phyloP scores from a whole-genome alignment of 768 basidiomycete genomes.

The Trametes elegans region DNA sequence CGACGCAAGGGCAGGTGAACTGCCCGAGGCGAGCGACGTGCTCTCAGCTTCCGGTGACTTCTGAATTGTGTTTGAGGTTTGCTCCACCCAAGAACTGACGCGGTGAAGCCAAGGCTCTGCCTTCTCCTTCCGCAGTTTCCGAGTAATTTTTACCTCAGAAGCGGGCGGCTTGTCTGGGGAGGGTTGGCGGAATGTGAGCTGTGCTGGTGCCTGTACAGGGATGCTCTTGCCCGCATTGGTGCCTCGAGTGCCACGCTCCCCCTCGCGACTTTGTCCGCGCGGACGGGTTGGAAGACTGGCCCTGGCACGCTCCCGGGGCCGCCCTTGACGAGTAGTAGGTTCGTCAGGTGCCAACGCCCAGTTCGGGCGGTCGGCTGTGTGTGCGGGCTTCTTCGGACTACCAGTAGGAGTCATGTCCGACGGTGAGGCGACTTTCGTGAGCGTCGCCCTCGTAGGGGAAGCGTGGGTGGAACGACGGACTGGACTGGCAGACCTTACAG shows the following conservation, averaged over 20 bases:
- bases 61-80: not conserved
- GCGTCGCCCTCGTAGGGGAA: not conserved
- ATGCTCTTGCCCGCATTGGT: not conserved
- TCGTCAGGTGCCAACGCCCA: conserved; percentile 13
- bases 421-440: not conserved
- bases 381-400: not conserved
- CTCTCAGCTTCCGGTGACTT: not conserved
- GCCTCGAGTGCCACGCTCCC: not conserved
- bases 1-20: not conserved
- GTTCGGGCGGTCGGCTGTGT: conserved; percentile 14
- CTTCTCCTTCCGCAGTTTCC: not conserved
- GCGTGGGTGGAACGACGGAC: not conserved
- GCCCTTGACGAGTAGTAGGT: not conserved
- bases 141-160: not conserved
- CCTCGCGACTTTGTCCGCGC: not conserved
- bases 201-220: not conserved
- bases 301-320: not conserved
- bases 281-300: not conserved
- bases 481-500: not conserved
- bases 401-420: not conserved
- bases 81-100: conserved; percentile 11
- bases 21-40: not conserved
- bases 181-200: not conserved
- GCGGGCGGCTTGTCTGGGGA: not conserved
- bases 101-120: conserved; percentile 7